Evolutionary conservation across 148 eudicot species (phyloP).

Genomic region (Hydrangea macrophylla): DNA sequence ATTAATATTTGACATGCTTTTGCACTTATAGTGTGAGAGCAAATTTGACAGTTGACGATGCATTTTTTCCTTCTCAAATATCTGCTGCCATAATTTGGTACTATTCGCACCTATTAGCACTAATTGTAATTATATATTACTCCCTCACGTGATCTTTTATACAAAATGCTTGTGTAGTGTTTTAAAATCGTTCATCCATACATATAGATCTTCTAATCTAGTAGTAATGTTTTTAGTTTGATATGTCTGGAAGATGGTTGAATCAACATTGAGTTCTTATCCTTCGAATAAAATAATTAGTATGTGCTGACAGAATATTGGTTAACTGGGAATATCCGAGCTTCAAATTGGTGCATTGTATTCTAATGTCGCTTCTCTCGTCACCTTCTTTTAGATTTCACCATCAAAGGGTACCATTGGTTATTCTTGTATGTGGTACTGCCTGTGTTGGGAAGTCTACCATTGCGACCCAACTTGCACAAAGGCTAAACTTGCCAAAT

Average conservation of each 20-base stretch:
- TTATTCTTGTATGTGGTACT: constrained; percentile 99
- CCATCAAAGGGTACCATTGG: constrained; percentile 94
- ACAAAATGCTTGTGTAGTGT: not conserved
- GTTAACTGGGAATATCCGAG: not conserved
- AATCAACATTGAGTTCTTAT: not conserved
- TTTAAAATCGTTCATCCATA: not conserved
- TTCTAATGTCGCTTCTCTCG: constrained; percentile 12
- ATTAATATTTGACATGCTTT: not conserved
- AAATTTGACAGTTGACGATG: not conserved
- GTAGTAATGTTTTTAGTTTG: not conserved
- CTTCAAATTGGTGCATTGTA: not conserved
- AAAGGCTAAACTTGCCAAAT: constrained; percentile 93
- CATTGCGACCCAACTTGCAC: constrained; percentile 98
- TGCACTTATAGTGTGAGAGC: not conserved
- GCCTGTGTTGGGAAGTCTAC: constrained; percentile 98
- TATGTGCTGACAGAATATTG: not conserved
- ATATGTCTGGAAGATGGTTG: not conserved
- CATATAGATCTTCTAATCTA: not conserved
- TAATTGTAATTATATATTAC: too few relatives aligned
- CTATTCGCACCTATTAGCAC: too few relatives aligned
- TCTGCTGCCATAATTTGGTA: not conserved
- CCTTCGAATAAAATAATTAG: too few relatives aligned
- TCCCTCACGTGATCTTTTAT: not conserved
- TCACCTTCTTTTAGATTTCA: constrained; percentile 64
- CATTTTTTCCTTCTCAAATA: not conserved